Percentiles rank a stretch among this genome's conserved stretches.
phyloP scores from a whole-genome alignment of 2,329 filamentous ascomycete genomes.

The Lasiodiplodia gonubiensis region DNA sequence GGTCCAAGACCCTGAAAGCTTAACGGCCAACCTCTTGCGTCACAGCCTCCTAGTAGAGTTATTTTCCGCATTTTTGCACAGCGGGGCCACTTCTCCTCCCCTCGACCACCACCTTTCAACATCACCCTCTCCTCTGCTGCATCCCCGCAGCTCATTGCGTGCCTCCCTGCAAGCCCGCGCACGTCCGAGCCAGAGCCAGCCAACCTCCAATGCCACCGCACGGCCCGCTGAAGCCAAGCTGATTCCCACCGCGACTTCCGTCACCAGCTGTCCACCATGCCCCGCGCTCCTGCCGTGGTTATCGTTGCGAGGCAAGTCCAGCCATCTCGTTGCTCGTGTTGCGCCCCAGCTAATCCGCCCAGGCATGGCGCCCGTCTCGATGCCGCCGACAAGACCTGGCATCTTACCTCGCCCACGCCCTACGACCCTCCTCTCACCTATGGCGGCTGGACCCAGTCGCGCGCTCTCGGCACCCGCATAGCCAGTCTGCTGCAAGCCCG shows the following conservation, averaged over 20 bases:
- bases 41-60: conserved; percentile 25
- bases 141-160: background rate
- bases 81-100: conserved; percentile 11
- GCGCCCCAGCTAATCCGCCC: conserved; percentile 27
- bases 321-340: background rate
- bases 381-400: conserved; percentile 93
- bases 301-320: conserved; percentile 55
- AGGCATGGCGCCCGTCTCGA: conserved; percentile 94
- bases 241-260: conserved; percentile 22
- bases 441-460: conserved; percentile 87
- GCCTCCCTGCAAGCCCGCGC: background rate
- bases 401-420: conserved; percentile 87
- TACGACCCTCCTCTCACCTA: conserved; percentile 97
- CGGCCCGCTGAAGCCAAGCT: conserved; percentile 18
- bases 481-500: conserved; percentile 67
- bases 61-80: too few relatives aligned
- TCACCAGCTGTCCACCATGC: conserved; percentile 38
- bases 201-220: conserved; percentile 20
- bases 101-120: background rate
- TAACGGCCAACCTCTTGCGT: conserved; percentile 23
- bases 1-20: conserved; percentile 24
- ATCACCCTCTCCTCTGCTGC: background rate
- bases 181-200: background rate
- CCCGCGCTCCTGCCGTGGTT: conserved; percentile 55
- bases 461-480: conserved; percentile 81